A percentile compares a stretch with the other conserved stretches of the same genome.
Conservation (phyloP, 2,329 filamentous ascomycete species). For the Dactylonectria macrodidyma region DNA sequence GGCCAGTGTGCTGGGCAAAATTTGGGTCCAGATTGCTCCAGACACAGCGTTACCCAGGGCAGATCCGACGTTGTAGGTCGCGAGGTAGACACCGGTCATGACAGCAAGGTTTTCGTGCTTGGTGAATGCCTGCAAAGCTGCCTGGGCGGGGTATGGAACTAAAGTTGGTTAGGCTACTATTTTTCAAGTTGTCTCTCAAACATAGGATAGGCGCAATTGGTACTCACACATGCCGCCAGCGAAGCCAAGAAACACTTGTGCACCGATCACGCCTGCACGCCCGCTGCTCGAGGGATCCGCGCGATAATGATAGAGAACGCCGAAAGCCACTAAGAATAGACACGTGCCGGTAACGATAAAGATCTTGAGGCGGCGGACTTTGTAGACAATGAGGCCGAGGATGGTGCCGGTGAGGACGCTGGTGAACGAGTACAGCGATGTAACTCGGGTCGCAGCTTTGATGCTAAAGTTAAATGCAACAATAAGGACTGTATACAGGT, state of each 20-base stretch:
- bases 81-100: constrained; percentile 74
- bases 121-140: constrained; percentile 59
- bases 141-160: constrained; percentile 65
- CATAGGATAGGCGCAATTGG: no score
- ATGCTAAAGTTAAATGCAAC: constrained; percentile 74
- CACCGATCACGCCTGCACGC: constrained; percentile 72
- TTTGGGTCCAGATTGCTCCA: constrained; percentile 74
- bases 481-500: constrained; percentile 73
- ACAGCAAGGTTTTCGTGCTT: constrained; percentile 71
- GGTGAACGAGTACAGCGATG: constrained; percentile 70
- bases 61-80: constrained; percentile 74
- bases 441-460: constrained; percentile 70
- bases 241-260: constrained; percentile 74
- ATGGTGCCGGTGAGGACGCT: constrained; percentile 72
- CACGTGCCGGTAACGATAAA: constrained; percentile 74
- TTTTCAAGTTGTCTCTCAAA: no score
- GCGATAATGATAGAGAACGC: constrained; percentile 75
- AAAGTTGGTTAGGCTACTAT: no score
- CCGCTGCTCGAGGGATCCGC: constrained; percentile 61
- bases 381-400: constrained; percentile 70
- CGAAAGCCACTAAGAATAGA: constrained; percentile 76
- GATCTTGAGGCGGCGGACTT: constrained; percentile 72
- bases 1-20: constrained; percentile 63
- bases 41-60: constrained; percentile 73
- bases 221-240: constrained; percentile 69